phyloP scores from a whole-genome alignment of 805 yeast species.

The Jamesozyma jinghongensis region DNA sequence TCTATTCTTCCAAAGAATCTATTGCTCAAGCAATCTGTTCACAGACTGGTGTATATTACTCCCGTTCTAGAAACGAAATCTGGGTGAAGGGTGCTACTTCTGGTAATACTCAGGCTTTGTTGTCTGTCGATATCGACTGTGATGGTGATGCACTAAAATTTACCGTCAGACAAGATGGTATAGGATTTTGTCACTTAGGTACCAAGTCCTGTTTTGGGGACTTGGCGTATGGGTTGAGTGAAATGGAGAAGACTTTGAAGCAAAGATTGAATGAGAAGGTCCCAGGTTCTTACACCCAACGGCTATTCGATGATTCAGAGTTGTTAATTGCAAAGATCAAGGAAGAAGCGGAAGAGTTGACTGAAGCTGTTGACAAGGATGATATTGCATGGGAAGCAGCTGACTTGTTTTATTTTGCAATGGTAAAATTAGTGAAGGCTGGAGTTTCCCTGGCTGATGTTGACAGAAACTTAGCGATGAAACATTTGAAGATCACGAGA shows the following conservation, averaged over 20 bases:
- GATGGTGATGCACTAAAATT: constrained; percentile 88
- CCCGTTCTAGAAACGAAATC: constrained; percentile 75
- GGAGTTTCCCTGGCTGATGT: constrained; percentile 77
- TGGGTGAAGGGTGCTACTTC: constrained; percentile 96
- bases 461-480: constrained; percentile 74
- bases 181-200: constrained; percentile 89
- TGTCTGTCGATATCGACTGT: constrained; percentile 69
- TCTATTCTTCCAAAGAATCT: constrained; percentile 79
- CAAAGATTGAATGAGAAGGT: constrained; percentile 62
- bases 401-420: constrained; percentile 71
- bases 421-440: constrained; percentile 61
- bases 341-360: constrained; percentile 94
- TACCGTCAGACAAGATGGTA: constrained; percentile 72
- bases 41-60: constrained; percentile 84
- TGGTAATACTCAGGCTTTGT: constrained; percentile 84
- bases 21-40: constrained; percentile 73
- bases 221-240: constrained; percentile 46
- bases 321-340: constrained; percentile 77
- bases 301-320: constrained; percentile 70
- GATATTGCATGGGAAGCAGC: constrained; percentile 97
- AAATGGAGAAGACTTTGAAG: constrained; percentile 56
- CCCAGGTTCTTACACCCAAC: constrained; percentile 86
- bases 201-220: constrained; percentile 73
- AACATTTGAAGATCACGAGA: constrained; percentile 79
- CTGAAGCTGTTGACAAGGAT: constrained; percentile 62